Conservation (phyloP, 805 yeast genomes). For the Saccharomycopsis oosterbeekiorum region DNA sequence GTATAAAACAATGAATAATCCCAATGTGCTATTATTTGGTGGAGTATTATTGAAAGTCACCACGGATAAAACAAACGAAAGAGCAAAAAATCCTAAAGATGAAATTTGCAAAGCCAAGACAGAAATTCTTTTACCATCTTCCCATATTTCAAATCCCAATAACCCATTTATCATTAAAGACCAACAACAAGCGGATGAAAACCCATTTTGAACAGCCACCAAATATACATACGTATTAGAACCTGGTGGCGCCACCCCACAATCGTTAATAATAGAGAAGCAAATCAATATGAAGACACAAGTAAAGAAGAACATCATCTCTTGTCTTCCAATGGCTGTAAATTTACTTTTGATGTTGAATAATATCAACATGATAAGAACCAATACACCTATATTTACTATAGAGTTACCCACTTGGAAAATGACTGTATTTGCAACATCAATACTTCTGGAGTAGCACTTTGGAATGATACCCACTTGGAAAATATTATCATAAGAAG, state of each 20-base stretch:
- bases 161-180: constrained; percentile 65
- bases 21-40: constrained; percentile 40
- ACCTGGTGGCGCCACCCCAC: constrained; percentile 89
- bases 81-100: constrained; percentile 47
- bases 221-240: constrained; percentile 67
- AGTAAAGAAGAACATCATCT: constrained; percentile 68
- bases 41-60: constrained; percentile 52
- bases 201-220: constrained; percentile 71
- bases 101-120: constrained; percentile 45
- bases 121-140: constrained; percentile 73
- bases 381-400: constrained; percentile 66
- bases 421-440: constrained; percentile 81
- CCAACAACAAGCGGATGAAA: constrained; percentile 63
- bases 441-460: constrained; percentile 82
- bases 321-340: constrained; percentile 90
- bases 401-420: constrained; percentile 85
- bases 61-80: constrained; percentile 57
- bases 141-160: constrained; percentile 85
- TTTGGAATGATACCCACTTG: constrained; percentile 57
- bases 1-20: constrained; percentile 61
- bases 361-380: constrained; percentile 56
- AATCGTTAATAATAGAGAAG: constrained; percentile 68
- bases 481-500: constrained; percentile 23
- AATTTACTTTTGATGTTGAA: constrained; percentile 75
- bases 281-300: constrained; percentile 47